Evolutionary conservation across 1,284 basidiomycete genomes (phyloP).

Genomic region (Cystobasidium pallidum): DNA sequence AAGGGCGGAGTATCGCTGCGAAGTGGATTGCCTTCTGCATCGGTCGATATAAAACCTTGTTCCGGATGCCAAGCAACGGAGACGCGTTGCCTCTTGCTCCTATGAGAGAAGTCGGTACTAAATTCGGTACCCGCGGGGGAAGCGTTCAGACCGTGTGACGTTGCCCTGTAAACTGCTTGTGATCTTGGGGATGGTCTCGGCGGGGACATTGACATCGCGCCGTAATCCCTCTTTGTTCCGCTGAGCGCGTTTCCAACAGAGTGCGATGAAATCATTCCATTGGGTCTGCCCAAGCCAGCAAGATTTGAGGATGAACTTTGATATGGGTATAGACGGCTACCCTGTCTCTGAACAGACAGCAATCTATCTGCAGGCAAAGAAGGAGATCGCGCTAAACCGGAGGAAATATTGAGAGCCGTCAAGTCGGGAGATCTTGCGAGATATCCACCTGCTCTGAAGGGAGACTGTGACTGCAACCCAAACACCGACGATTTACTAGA

Average conservation of each 20-base stretch:
- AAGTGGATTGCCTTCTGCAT: slow-evolving; percentile 25
- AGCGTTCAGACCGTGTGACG: not conserved
- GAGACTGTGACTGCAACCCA: slow-evolving; percentile 37
- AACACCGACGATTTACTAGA: slow-evolving; percentile 30
- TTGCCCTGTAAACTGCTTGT: not conserved
- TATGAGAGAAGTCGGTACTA: slow-evolving; percentile 21
- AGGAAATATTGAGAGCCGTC: slow-evolving; percentile 34
- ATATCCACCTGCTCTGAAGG: slow-evolving; percentile 25
- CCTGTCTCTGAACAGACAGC: not conserved
- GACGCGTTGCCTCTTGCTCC: slow-evolving; percentile 26
- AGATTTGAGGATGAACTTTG: slow-evolving; percentile 28
- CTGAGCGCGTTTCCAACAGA: slow-evolving; percentile 6
- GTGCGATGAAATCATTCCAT: not conserved
- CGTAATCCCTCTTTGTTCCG: slow-evolving; percentile 18
- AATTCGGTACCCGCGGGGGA: slow-evolving; percentile 33
- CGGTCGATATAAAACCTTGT: slow-evolving; percentile 27
- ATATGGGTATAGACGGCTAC: slow-evolving; percentile 33
- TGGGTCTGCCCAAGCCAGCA: not conserved
- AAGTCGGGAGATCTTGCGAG: slow-evolving; percentile 33
- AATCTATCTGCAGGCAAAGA: slow-evolving; percentile 23
- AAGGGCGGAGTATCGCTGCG: not conserved
- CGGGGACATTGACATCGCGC: slow-evolving; percentile 27
- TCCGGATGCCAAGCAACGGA: slow-evolving; percentile 40
- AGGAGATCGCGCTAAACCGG: slow-evolving; percentile 30
- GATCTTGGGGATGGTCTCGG: slow-evolving; percentile 21